Evolutionary conservation across 495 filamentous ascomycete genomes (phyloP).

Genomic region (Neurospora sublineolata): DNA sequence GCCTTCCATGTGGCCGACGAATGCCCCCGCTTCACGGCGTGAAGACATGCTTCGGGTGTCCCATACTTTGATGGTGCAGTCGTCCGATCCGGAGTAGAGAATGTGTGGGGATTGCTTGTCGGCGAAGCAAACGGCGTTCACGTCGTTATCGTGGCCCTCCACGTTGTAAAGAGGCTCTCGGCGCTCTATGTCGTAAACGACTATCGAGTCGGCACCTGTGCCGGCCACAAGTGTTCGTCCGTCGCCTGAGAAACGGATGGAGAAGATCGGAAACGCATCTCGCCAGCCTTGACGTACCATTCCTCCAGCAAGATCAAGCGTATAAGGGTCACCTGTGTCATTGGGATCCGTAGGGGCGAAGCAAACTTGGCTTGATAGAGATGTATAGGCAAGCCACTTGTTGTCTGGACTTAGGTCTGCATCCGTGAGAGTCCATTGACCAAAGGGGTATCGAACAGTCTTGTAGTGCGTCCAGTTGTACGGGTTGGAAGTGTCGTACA

Average conservation of each 20-base stretch:
- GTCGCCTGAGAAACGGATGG: slow-evolving; percentile 85
- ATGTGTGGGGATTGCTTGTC: slow-evolving; percentile 86
- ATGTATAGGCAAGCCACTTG: slow-evolving; percentile 77
- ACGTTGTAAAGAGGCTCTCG: slow-evolving; percentile 62
- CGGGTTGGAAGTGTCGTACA: slow-evolving; percentile 97
- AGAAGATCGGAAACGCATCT: slow-evolving; percentile 58
- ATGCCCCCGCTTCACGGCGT: slow-evolving; percentile 77
- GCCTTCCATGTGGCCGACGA: slow-evolving; percentile 88
- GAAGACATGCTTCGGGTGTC: slow-evolving; percentile 85
- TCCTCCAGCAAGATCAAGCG: slow-evolving; percentile 53
- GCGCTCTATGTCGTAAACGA: slow-evolving; percentile 89
- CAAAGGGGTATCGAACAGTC: slow-evolving; percentile 72
- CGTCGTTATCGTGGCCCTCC: slow-evolving; percentile 70
- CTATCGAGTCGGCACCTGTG: slow-evolving; percentile 63
- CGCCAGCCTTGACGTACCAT: not conserved
- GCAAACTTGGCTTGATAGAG: slow-evolving; percentile 70
- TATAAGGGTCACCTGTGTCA: slow-evolving; percentile 61
- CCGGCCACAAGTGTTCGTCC: slow-evolving; percentile 86
- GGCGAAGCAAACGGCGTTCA: slow-evolving; percentile 95
- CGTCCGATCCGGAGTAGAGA: slow-evolving; percentile 91
- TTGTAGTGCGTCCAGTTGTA: slow-evolving; percentile 96
- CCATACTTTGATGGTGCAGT: slow-evolving; percentile 87
- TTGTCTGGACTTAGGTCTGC: slow-evolving; percentile 89
- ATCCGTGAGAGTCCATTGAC: slow-evolving; percentile 93
- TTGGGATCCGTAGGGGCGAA: slow-evolving; percentile 78